Base-by-base conservation (phyloP, 1,284 basidiomycete genomes). In the Cerrena zonata region DNA sequence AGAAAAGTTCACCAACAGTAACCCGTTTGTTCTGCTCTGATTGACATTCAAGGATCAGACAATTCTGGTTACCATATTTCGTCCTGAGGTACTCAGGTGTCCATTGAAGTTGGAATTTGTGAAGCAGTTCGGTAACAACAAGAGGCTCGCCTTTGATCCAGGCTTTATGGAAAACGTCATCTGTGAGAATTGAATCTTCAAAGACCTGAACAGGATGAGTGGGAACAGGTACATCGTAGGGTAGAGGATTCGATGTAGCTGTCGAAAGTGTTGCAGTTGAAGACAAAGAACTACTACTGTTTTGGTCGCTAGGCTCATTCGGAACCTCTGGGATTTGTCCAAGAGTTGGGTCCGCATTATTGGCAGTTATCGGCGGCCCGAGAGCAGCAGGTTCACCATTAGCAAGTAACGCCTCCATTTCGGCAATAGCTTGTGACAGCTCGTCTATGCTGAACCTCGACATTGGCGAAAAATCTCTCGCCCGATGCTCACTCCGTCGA, bases 41-140 rank as follows among this genome's bases (percentile, higher is more conserved):
- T 67, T 91, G 83, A 61, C 90, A 94, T 61, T 94, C 87, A 18
- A 90, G 75, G 43, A 94, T 82, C 45, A 86, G 70, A 63, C 88
- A 94, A 43, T 61, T 67, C 56, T 89, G 83, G 23, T 70, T 66
- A 5, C 80, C 85, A 65, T 87, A 89, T 52, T 82, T 77, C 53
- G 79, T 69, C 27, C 82, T 77, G 63, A 97, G 92, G 60, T 84
- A 86, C 45, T 86, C 78, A 0, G 94, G 93, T 1, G 78, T 84
- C 94, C 94, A 97, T 47, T 75, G 61, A 51, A 84, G 65, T 56
- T 77, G 73, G 67, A 92, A 84, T 56, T 80, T 78, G 22, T 72
- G 59, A 45, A 78, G 66, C 5, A 90, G 66, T 25, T 77, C 80
- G 26, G 80, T 82, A 40, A 93, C 86, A 18, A 94, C 79, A 12